phyloP scores from a whole-genome alignment of 495 filamentous ascomycete species.

The Saxispiralis lemnorum region DNA sequence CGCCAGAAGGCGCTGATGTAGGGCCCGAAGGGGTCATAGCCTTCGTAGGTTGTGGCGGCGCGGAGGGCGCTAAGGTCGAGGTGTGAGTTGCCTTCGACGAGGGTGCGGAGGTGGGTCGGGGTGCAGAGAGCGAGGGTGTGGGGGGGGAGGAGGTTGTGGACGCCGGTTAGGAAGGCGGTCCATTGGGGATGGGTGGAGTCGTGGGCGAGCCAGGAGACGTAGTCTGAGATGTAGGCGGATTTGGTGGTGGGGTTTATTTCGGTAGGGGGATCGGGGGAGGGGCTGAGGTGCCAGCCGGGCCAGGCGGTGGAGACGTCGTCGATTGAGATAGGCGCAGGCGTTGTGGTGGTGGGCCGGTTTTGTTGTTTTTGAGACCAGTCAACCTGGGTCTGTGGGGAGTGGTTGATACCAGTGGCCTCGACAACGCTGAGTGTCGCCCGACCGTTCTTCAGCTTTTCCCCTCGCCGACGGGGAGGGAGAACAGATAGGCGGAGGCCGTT shows the following conservation, averaged over 20 bases:
- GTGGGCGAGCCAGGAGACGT: constrained; percentile 69
- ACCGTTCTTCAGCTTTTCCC: not conserved
- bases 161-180: constrained; percentile 65
- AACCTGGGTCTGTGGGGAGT: not conserved
- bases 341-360: not conserved
- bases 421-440: not conserved
- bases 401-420: not conserved
- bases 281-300: constrained; percentile 6
- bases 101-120: constrained; percentile 50
- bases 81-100: constrained; percentile 60
- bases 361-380: not conserved
- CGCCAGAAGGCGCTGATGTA: constrained; percentile 69
- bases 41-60: constrained; percentile 52
- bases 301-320: constrained; percentile 1
- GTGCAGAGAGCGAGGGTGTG: constrained; percentile 56
- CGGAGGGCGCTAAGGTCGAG: constrained; percentile 60
- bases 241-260: constrained; percentile 64
- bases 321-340: constrained; percentile 1
- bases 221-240: constrained; percentile 63
- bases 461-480: not conserved
- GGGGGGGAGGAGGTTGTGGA: constrained; percentile 54
- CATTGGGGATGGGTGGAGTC: constrained; percentile 61
- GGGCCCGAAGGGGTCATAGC: constrained; percentile 44
- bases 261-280: constrained; percentile 30
- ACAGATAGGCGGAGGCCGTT: constrained; percentile 10